Evolutionary conservation across 352 stramenopile species (phyloP).

Genomic region (Phytophthora lateralis): DNA sequence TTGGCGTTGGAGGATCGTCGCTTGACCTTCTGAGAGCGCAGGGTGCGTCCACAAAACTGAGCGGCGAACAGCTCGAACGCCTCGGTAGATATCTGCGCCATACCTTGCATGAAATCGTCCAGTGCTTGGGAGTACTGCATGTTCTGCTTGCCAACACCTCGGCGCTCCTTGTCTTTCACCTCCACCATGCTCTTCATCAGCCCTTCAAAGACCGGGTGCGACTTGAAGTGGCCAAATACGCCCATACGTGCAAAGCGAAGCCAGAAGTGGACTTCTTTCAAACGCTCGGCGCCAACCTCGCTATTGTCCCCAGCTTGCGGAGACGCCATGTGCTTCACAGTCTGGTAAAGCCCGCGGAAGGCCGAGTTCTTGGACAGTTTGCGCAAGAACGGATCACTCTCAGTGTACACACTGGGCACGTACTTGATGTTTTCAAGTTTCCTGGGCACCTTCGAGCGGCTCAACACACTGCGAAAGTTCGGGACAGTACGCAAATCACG

Average conservation of each 20-base stretch:
- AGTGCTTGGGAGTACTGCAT: conserved; percentile 79
- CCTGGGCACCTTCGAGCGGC: conserved; percentile 68
- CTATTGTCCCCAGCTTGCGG: conserved; percentile 4
- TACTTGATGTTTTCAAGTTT: conserved; percentile 86
- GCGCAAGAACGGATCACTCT: conserved; percentile 78
- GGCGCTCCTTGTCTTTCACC: conserved; percentile 81
- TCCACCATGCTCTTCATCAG: conserved; percentile 83
- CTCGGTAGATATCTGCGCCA: conserved; percentile 68
- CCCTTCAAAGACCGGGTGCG: conserved; percentile 76
- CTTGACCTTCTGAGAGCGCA: conserved; percentile 79
- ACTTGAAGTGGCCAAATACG: conserved; percentile 71
- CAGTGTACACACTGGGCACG: conserved; percentile 73
- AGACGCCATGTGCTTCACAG: conserved; percentile 46
- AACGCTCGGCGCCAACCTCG: conserved; percentile 20
- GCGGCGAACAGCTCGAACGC: conserved; percentile 80
- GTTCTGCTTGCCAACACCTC: conserved; percentile 85
- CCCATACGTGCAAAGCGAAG: conserved; percentile 75
- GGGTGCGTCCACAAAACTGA: conserved; percentile 75
- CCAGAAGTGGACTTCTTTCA: conserved; percentile 69
- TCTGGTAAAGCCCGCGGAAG: conserved; percentile 69
- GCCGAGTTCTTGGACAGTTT: conserved; percentile 82
- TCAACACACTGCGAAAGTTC: conserved; percentile 82
- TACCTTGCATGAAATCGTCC: conserved; percentile 74
- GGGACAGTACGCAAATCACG: conserved; percentile 65
- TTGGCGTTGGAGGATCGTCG: conserved; percentile 35